Evolutionary conservation across 345 rosid species (phyloP), one percentile per base, ranked within the genome.

Genomic region (Xanthoceras sorbifolium): DNA sequence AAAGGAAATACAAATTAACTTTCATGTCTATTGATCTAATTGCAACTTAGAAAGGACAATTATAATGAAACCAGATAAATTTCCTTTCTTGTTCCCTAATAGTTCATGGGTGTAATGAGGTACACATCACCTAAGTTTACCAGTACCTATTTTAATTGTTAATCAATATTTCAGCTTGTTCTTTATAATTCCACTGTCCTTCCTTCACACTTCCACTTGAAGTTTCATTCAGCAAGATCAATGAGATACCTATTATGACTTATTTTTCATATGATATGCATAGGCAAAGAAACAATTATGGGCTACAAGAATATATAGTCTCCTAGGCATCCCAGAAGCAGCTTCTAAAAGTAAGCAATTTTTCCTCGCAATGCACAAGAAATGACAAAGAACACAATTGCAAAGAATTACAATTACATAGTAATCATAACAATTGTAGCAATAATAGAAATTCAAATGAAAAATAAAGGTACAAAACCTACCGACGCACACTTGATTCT

Each of bases 391-490:
- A 60, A 20, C 1, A 34, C 36, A 70, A 65, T 15, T 40, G 23
- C 4, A 22, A 52, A 71, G 34, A 59, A 10, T 32, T 5, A 52
- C 34, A 22, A 54, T 50, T 28, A 38, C 25, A 1, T 12, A 67
- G 26, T 57, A 54, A 75, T 12, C 14, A 65, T 52, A 79, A 26
- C 52, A 66, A 73, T 32, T 60, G 26, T 44, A 52, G 42, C 12
- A 23, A 34, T 42, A 20, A 31, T 29, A 54, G 5, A 9, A 22
- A 73, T 4, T 48, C 48, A 60, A 64, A 64, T 26, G 26, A 29
- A 25, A n/a, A n/a, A n/a, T n/a, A 36, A 54, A 50, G 3, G 54
- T 40, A 38, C 22, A 15, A 75, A 44, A 79, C 94, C n/a, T 32
- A 32, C 36, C 36, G 2, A 32, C 36, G 36, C 3, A 32, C 36